Evolutionary conservation across 1,139 yeast species (phyloP), one percentile per base, ranked within the genome.

Genomic region (Scheffersomyces quercinus): DNA sequence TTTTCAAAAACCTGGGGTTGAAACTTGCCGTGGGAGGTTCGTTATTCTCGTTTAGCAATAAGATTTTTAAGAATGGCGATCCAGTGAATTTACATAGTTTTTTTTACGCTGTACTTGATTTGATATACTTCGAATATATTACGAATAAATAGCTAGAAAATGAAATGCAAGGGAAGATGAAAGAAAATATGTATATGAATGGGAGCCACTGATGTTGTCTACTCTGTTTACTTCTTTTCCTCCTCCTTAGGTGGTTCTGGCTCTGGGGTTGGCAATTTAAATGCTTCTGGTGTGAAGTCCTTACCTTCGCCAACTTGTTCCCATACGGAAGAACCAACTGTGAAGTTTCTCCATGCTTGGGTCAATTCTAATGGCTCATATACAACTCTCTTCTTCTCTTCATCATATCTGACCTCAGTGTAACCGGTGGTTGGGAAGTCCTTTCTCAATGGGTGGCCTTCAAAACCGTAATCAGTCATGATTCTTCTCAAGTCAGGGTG

Each of bases 381-480:
- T 29, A 88, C 88, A 46, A 88, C 84, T 63, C 96, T 81, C 76
- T 88, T 84, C 79, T 88, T 88, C 67, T 88, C 96, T 64, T 88
- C 91, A 65, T 88, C 96, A 67, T 88, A 88, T 64, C 93, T 80
- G 37, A 88, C 89, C 70, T 88, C 96, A 41, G 95, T 87, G 69
- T 86, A 88, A 49, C 96, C 96, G 38, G 95, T 86, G 38, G 93
- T 82, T 56, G 96, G 96, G 86, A 88, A 88, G 67, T 88, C 96
- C 68, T 88, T 88, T 68, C 96, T 82, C 64, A 88, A 77, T 12
- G 96, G 96, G 63, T 88, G 95, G 43, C 96, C 96, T 67, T 87
- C 95, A 58, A 88, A 88, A 30, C 96, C 96, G 66, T 88, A 88
- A 69, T 88, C 96, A 42, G 96, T 88, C 83, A 88, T 79, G 63